Conservation (phyloP, 2,329 filamentous ascomycete genomes). For the Metarhizium robertsii region DNA sequence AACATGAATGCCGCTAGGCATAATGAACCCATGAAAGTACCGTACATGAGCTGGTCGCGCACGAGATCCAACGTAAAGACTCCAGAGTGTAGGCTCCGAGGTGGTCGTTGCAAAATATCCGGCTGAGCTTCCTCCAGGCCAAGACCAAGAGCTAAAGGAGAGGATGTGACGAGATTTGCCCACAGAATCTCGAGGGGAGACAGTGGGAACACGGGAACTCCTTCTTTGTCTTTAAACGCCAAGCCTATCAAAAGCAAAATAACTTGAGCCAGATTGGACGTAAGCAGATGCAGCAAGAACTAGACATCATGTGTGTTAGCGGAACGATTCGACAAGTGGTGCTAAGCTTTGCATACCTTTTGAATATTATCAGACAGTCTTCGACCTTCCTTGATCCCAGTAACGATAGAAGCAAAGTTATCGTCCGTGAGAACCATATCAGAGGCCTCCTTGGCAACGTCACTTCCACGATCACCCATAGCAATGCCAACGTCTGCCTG, state of each 20-base stretch:
- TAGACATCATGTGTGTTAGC: conserved; percentile 14
- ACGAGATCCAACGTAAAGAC: conserved; percentile 58
- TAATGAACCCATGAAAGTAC: conserved; percentile 51
- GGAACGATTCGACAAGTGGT: not conserved
- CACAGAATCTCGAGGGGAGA: conserved; percentile 67
- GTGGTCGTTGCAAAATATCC: conserved; percentile 58
- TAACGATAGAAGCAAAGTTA: conserved; percentile 75
- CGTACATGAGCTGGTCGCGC: conserved; percentile 49
- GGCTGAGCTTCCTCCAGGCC: conserved; percentile 61
- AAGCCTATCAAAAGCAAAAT: conserved; percentile 59
- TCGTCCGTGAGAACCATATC: conserved; percentile 86
- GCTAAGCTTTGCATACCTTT: conserved; percentile 38
- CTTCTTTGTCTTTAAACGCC: conserved; percentile 52
- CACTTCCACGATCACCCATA: conserved; percentile 62
- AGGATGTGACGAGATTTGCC: conserved; percentile 68
- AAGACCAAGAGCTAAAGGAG: conserved; percentile 61
- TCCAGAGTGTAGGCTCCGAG: conserved; percentile 48
- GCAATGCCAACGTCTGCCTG: conserved; percentile 67
- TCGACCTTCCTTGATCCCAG: conserved; percentile 62
- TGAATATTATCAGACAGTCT: conserved; percentile 66
- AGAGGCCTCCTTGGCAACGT: conserved; percentile 71
- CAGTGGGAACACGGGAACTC: conserved; percentile 58
- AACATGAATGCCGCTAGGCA: conserved; percentile 52
- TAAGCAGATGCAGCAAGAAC: conserved; percentile 56
- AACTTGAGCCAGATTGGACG: conserved; percentile 63